phyloP scores from a whole-genome alignment of 2,329 filamentous ascomycete species.

The Ophiostoma sp. region DNA sequence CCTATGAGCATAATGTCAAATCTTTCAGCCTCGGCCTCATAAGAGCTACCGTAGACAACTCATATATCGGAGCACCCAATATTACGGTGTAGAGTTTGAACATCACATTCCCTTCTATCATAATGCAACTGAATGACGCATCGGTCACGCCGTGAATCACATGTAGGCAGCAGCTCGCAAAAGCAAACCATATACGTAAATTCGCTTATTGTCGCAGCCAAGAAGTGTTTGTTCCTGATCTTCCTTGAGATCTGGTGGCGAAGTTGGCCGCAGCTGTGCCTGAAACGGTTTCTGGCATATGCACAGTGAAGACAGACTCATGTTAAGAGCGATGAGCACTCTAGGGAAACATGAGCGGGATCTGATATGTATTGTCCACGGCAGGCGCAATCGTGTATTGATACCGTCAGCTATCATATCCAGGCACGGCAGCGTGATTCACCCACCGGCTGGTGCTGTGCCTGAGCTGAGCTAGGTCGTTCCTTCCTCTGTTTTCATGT shows the following conservation, averaged over 20 bases:
- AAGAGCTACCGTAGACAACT: not conserved
- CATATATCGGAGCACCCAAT: not conserved
- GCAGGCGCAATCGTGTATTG: not conserved
- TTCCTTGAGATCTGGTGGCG: not conserved
- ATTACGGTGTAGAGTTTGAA: not conserved
- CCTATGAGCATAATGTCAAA: not conserved
- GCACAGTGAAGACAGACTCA: not conserved
- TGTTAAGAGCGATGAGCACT: too few species aligned
- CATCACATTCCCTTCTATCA: not conserved
- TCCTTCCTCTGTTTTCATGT: conserved; percentile 14
- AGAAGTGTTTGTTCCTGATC: not conserved
- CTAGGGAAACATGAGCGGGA: not conserved
- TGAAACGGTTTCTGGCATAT: not conserved
- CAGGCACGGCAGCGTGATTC: not conserved
- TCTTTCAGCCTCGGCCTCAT: not conserved
- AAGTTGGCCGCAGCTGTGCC: not conserved
- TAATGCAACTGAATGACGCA: not conserved
- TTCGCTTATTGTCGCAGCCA: not conserved
- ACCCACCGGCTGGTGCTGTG: not conserved
- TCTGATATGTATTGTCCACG: not conserved
- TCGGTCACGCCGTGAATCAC: not conserved
- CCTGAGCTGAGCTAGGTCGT: not conserved
- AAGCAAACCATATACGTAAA: not conserved
- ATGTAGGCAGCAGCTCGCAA: not conserved
- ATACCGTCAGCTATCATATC: not conserved